Conservation (phyloP, 805 yeast species). For the Sugiyamaella qingdaonensis region DNA sequence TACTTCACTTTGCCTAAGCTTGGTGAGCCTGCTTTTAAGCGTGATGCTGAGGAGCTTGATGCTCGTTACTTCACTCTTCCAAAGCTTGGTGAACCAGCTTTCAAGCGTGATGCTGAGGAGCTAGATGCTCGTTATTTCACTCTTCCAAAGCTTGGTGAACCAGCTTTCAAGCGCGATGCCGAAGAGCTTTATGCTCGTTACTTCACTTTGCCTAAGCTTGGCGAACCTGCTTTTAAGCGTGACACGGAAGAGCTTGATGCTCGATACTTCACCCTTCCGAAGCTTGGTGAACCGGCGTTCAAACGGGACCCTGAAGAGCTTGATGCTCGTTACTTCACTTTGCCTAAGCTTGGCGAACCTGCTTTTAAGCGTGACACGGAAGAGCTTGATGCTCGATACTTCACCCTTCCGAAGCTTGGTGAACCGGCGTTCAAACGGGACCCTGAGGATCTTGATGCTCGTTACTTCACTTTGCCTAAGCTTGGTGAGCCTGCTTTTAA, state of each 20-base stretch:
- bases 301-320: constrained; percentile 7
- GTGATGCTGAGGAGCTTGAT: constrained; percentile 7
- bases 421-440: constrained; percentile 5
- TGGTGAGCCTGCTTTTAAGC: constrained; percentile 9
- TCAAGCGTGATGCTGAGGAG: constrained; percentile 5
- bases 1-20: not conserved
- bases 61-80: constrained; percentile 3
- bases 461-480: not conserved
- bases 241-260: not conserved
- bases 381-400: not conserved
- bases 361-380: constrained; percentile 1
- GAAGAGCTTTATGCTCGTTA: constrained; percentile 9
- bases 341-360: constrained; percentile 2
- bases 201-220: not conserved
- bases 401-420: constrained; percentile 3
- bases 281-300: constrained; percentile 5
- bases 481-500: constrained; percentile 9
- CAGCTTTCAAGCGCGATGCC: constrained; percentile 6
- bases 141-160: constrained; percentile 7
- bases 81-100: constrained; percentile 8
- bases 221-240: constrained; percentile 6
- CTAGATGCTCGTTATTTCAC: constrained; percentile 3
- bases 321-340: constrained; percentile 5
- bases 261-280: not conserved
- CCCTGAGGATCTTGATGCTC: constrained; percentile 6